Conservation (phyloP, 148 eudicot species). For the Chenopodium quinoa region DNA sequence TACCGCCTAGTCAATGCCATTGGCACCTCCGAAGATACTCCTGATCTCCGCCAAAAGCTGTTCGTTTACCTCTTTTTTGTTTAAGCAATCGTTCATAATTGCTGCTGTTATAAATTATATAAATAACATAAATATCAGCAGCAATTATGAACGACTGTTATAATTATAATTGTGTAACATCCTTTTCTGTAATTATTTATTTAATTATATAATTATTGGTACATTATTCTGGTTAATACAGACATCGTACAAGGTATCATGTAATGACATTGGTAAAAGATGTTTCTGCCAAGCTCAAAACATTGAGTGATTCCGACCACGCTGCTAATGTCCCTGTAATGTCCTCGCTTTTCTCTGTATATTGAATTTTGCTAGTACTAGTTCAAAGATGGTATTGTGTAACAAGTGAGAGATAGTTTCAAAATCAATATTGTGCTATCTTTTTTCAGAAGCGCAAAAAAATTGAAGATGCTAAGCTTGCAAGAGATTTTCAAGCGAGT, state of each 20-base stretch:
- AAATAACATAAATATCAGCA: too few relatives aligned
- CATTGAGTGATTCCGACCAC: slow-evolving; percentile 43
- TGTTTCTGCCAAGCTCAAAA: slow-evolving; percentile 55
- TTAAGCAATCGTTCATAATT: background rate
- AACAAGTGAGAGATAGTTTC: background rate
- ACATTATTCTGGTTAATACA: slow-evolving; percentile 13
- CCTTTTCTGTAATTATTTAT: too few relatives aligned
- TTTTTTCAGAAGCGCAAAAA: slow-evolving; percentile 45
- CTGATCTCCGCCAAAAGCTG: slow-evolving; percentile 58
- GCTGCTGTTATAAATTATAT: too few relatives aligned
- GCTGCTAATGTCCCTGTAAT: slow-evolving; percentile 36
- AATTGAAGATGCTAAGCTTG: slow-evolving; percentile 61
- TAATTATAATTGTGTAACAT: too few relatives aligned
- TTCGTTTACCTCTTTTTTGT: slow-evolving; percentile 19
- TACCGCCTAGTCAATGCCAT: slow-evolving; percentile 47
- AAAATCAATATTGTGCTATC: background rate
- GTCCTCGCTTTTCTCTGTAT: too few relatives aligned
- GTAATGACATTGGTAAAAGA: slow-evolving; percentile 47
- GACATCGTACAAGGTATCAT: slow-evolving; percentile 45
- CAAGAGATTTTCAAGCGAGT: slow-evolving; percentile 55
- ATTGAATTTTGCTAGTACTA: too few relatives aligned
- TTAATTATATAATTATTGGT: too few relatives aligned
- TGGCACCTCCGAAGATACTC: slow-evolving; percentile 54
- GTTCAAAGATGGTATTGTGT: too few relatives aligned
- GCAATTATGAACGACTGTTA: too few relatives aligned